Evolutionary conservation across 306 rosid genomes (phyloP), one percentile per base, ranked within the genome.

Genomic region (Cicer judaicum): DNA sequence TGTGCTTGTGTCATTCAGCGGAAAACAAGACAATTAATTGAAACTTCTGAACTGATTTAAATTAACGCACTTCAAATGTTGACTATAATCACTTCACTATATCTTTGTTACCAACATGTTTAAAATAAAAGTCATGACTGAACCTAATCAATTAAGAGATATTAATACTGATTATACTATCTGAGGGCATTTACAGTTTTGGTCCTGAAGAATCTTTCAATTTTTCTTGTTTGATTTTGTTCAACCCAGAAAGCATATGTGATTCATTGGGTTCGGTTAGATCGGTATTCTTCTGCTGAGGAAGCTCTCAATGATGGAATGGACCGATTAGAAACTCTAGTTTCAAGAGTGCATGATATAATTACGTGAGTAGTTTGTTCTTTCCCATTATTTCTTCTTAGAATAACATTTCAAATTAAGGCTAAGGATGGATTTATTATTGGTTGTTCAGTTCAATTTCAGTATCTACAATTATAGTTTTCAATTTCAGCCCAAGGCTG

Each of bases 241-340:
- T 49, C 72, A 69, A 69, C 65, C 73, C 86, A 94, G 99, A 92
- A 88, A 94, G 97, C 89, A 73, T 89, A 78, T 68, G 88, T 89
- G 79, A 89, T 91, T 83, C 95, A 89, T 78, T 91, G 97, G 97
- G 97, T 91, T 69, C 97, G 82, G 76, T 76, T 89, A 72, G 97
- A 91, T 82, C 89, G 55, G 59, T 91, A 86, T 80, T 83, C 92
- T 76, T 89, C 97, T 47, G 85, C 88, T 53, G 85, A 88, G 75
- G 89, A 89, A 73, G 97, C 97, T 48, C 87, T 86, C 79, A 72
- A 76, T 57, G 95, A 86, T 80, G 97, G 97, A 75, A 80, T 73
- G 52, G 79, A 67, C 29, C 78, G 79, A 19, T 75, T 91, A 84
- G 91, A 89, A 80, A 75, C 80, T 38, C 84, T 91, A 50, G 87